Evolutionary conservation across 345 rosid genomes (phyloP), one percentile per base, ranked within the genome.

Genomic region (Cardamine chenopodiifolia): DNA sequence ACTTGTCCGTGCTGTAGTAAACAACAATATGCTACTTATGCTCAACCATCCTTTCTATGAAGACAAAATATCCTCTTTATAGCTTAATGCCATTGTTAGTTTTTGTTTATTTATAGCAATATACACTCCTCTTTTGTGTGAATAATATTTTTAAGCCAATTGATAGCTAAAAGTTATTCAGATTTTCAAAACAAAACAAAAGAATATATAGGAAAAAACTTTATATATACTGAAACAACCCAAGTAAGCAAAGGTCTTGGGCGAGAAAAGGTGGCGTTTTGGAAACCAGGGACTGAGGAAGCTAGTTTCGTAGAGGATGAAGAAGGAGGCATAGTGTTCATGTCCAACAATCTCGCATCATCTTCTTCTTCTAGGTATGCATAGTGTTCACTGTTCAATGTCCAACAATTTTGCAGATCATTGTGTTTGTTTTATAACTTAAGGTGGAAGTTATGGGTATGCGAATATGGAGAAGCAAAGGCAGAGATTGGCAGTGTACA

Each of bases 271-370:
- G 87, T 90, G 96, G 77, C 99, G 71, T 92, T 91, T 66, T 95
- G 97, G 99, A 92, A 92, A 76, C 97, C 97, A 7, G 99, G 97
- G 26, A 68, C 90, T 8, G 93, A 92, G 85, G 89, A 87, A 73
- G 97, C 97, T 25, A 89, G 88, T 45, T 80, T 95, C 19, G 74
- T 89, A 23, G 97, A 95, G 69, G 99, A 95, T 71, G 97, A 87
- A 81, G 99, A 92, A 79, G 99, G 99, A 58, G 97, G 97, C 18
- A 89, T 92, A 42, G 82, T 92, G 66, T 85, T 90, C 68, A 63
- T 87, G 44, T 71, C 90, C 11, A 70, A 85, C 13, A 77, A 86
- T 49, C 73, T 77, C 55, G 71, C 96, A 1, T 84, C 98, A 12
- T 73, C 89, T 61, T 75, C 90, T 57, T 85, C 98, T 15, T 87